Base-by-base conservation (phyloP, 306 rosid species). In the Casuarina glauca region DNA sequence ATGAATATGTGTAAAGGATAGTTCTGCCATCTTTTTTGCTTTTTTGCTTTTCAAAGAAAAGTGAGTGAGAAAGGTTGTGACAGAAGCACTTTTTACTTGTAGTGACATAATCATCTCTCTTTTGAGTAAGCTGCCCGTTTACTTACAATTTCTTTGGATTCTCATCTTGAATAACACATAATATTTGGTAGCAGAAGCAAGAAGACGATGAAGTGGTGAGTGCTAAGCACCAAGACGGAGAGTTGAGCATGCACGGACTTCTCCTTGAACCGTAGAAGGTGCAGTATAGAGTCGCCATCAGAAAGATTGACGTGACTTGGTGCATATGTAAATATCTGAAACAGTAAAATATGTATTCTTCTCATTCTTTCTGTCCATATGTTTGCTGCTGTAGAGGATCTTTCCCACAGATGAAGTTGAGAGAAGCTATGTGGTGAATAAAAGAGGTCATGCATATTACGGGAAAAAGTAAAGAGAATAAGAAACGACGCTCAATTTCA, bases 351-450 rank as follows among this genome's bases (percentile, higher is more conserved):
- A 9, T 83, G 84, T 84, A 79, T 80, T 84, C 88, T 79, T 87
- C 69, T 87, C 87, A 95, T 92, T 94, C 94, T 86, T 94, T 78
- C 78, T 92, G 97, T 89, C 84, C 79, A 92, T 91, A 92, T 82
- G 85, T 70, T 83, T 70, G 77, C 74, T 80, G 72, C 85, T 85
- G 83, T 86, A 89, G 83, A 86, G 86, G 74, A 78, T 62, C 52
- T 26, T 66, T 62, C 75, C 72, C 51, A 70, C 51, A 55, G 69
- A 74, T 53, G 70, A 75, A 74, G 74, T 35, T 84, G 77, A 74
- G 79, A 86, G 84, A 57, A 52, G 70, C 78, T n/a, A 35, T 90
- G 90, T 84, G 86, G 66, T 78, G 69, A 85, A 87, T 86, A 86
- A 26, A 26, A 85, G 57, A 58, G 55, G 26, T 45, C 73, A 61